These are phyloP conservation scores for Nicotiana paniculata DNA, from an alignment of 257 asterid genomes.

Conservation along the genomic window DNA sequence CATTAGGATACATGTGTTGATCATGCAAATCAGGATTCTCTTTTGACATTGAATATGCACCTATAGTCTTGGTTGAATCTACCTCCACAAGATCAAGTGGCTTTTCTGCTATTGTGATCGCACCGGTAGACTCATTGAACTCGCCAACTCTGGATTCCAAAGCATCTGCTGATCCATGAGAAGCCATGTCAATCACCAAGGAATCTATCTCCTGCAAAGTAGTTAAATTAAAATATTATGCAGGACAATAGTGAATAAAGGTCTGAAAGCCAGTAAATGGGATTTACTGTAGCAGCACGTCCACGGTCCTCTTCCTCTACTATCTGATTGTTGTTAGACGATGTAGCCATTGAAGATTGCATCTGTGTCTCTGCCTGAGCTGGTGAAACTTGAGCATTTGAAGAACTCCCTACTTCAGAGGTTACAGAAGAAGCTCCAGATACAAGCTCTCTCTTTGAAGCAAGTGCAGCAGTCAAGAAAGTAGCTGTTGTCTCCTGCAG, in stretches of 20 bases:
- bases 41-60: conserved; percentile 18
- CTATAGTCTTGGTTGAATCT: conserved; percentile 22
- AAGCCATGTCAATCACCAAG: conserved; percentile 20
- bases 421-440: conserved; percentile 37
- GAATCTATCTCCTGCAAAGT: conserved; percentile 40
- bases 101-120: conserved; percentile 26
- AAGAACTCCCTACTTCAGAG: conserved; percentile 44
- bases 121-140: conserved; percentile 23
- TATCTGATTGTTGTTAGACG: conserved; percentile 27
- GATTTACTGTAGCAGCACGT: conserved; percentile 41
- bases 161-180: conserved; percentile 26
- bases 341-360: conserved; percentile 26
- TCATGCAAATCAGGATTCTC: conserved; percentile 19
- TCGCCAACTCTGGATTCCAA: conserved; percentile 19
- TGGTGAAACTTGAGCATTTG: conserved; percentile 23
- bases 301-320: conserved; percentile 27
- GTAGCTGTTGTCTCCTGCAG: conserved; percentile 80
- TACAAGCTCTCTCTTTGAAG: conserved; percentile 42
- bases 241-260: neutral
- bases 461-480: conserved; percentile 68
- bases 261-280: neutral
- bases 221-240: conserved; percentile 1
- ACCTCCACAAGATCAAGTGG: conserved; percentile 22
- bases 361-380: conserved; percentile 21
- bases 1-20: conserved; percentile 19